phyloP scores from a whole-genome alignment of 345 rosid genomes.

The Populus davidiana region DNA sequence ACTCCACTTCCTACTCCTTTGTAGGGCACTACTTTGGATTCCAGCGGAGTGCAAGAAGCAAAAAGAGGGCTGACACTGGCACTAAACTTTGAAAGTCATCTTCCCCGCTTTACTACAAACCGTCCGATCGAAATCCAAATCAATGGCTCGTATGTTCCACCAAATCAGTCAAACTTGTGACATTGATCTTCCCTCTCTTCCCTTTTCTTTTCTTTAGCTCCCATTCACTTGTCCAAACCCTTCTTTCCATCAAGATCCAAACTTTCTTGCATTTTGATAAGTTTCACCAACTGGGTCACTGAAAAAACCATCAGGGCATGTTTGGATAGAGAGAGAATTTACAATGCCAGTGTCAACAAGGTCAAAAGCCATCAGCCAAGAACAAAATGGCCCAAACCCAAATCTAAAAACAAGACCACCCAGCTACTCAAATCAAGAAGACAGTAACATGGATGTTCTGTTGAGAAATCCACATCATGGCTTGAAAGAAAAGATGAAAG shows the following conservation, averaged over 20 bases:
- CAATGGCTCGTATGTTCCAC: constrained; percentile 27
- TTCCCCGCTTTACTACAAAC: constrained; percentile 33
- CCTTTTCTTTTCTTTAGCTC: constrained; percentile 1
- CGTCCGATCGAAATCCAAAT: constrained; percentile 29
- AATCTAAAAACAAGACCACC: constrained; percentile 23
- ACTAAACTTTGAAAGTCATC: constrained; percentile 21
- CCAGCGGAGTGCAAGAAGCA: constrained; percentile 11
- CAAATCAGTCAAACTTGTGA: constrained; percentile 12
- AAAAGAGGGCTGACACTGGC: constrained; percentile 27
- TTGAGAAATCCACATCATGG: constrained; percentile 86
- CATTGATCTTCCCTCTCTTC: constrained; percentile 26
- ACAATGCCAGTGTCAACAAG: constrained; percentile 84
- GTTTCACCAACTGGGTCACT: constrained; percentile 23
- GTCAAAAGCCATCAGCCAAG: constrained; percentile 48
- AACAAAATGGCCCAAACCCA: constrained; percentile 24
- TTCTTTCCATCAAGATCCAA: neutral
- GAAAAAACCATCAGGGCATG: constrained; percentile 35
- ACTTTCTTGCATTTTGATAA: constrained; percentile 21
- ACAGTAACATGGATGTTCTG: constrained; percentile 28
- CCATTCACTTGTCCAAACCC: neutral
- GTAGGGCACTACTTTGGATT: neutral
- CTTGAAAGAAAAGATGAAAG: constrained; percentile 85
- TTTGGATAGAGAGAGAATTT: constrained; percentile 43
- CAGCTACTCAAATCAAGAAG: constrained; percentile 41
- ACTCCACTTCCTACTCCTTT: neutral